These are phyloP conservation scores for Nelumbo lutea DNA, from an alignment of 164 flowering plant species.

Conservation along the genomic window DNA sequence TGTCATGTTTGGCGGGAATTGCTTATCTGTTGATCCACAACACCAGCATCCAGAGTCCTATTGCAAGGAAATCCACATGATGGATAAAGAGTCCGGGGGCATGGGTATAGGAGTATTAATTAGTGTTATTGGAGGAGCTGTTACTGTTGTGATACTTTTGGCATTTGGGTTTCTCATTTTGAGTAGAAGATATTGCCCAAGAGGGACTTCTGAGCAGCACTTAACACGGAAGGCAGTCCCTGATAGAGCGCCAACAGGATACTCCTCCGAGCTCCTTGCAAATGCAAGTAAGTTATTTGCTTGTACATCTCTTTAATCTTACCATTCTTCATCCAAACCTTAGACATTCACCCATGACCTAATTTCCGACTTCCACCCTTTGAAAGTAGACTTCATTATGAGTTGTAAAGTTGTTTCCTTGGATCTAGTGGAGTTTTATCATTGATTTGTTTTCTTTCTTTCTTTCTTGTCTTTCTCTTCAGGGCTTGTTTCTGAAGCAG, in stretches of 20 bases:
- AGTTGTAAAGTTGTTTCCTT: not conserved
- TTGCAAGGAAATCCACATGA: conserved; percentile 30
- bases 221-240: conserved; percentile 39
- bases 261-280: conserved; percentile 68
- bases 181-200: conserved; percentile 35
- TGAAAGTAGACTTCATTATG: not conserved
- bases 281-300: conserved; percentile 67
- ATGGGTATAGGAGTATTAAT: conserved; percentile 28
- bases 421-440: not conserved
- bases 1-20: conserved; percentile 63
- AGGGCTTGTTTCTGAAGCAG: conserved; percentile 78
- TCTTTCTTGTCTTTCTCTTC: conserved; percentile 8
- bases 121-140: conserved; percentile 44
- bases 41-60: conserved; percentile 48
- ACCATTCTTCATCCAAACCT: not conserved
- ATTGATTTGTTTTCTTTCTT: not conserved
- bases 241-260: conserved; percentile 36
- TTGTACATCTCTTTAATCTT: not conserved
- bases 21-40: conserved; percentile 45
- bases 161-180: conserved; percentile 35
- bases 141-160: conserved; percentile 34
- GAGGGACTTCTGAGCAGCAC: conserved; percentile 30
- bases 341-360: not conserved
- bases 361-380: not conserved
- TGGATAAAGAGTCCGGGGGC: conserved; percentile 15